Base-by-base conservation (phyloP, 2,329 filamentous ascomycete species). In the Fusarium falciforme region DNA sequence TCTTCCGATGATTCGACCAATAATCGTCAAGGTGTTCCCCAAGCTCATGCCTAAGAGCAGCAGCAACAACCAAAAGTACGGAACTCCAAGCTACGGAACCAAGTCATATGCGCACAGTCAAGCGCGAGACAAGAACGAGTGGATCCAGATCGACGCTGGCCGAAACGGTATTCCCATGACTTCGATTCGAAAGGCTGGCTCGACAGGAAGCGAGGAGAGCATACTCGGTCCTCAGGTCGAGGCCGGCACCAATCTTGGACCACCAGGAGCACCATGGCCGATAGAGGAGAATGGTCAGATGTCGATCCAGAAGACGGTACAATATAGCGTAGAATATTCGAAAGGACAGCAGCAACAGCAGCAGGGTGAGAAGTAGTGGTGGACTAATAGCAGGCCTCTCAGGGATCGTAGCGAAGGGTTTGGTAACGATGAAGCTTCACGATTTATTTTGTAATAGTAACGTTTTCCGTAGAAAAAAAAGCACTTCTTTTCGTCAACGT, bases 1-100 rank as follows among this genome's bases (percentile, higher is more conserved):
- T 65, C 79, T 85, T 6, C 83, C 83, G 1, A 83, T 83, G 17
- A 73, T 85, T 1, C 79, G 82, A 3, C 81, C 81, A 9, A 71
- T 78, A 22, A 73, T 79, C 36, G 74, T 77, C 58, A 76, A 75
- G 62, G 10, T 78, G n/a, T 73, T 78, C 70, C 77, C 77, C 36
- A 70, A 64, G 55, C 68, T 78, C 16, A 70, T 71, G 66, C 70
- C 71, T 36, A 77, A 71, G 70, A 72, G 71, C 61, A 72, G 71
- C 54, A 73, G 72, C 64, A 66, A 67, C 66, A 70, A 69, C 54
- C 61, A 64, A n/a, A 66, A 69, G 44, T 74, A 73, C 42, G 69
- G 69, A 16, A 42, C 66, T 3, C 27, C 61, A 5, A 67, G 61
- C 33, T 76, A 74, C 68, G 71, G 67, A 16, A 66, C 66, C 40